phyloP scores from a whole-genome alignment of 371 early-diverging fungal genomes.

The Apophysomyces ossiformis region DNA sequence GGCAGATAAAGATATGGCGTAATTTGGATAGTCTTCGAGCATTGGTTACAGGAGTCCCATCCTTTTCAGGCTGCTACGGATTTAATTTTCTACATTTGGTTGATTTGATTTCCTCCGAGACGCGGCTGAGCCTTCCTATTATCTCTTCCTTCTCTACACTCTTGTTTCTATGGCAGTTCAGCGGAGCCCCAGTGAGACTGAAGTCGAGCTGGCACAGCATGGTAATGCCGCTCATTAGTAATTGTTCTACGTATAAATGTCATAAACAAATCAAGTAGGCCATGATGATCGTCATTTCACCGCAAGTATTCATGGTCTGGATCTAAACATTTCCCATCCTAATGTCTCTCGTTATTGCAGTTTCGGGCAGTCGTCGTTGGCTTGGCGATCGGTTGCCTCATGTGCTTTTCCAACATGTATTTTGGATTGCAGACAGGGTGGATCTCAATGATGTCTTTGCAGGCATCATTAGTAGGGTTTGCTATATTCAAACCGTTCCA shows the following conservation, averaged over 20 bases:
- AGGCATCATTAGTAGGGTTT: constrained; percentile 79
- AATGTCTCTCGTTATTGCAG: constrained; percentile 25
- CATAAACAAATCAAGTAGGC: neutral
- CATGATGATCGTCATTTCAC: constrained; percentile 23
- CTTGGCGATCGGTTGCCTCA: constrained; percentile 67
- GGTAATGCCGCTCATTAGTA: neutral
- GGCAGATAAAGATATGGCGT: too few relatives aligned
- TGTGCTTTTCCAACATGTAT: constrained; percentile 87
- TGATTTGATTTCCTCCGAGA: neutral
- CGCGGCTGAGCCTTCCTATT: constrained; percentile 1
- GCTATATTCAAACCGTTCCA: constrained; percentile 73
- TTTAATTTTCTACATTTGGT: neutral
- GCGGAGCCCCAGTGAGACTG: neutral
- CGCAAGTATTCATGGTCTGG: constrained; percentile 15
- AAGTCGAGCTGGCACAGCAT: neutral
- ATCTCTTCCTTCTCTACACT: neutral
- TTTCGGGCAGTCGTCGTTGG: constrained; percentile 67
- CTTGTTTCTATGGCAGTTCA: neutral
- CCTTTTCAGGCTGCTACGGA: too few relatives aligned
- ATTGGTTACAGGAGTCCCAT: too few relatives aligned
- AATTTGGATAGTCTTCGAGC: too few relatives aligned
- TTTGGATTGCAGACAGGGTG: constrained; percentile 88
- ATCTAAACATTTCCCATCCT: neutral
- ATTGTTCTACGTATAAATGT: neutral
- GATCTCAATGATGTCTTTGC: constrained; percentile 90